Conservation (phyloP, 1,284 basidiomycete genomes). For the Phellinidium pouzarii region DNA sequence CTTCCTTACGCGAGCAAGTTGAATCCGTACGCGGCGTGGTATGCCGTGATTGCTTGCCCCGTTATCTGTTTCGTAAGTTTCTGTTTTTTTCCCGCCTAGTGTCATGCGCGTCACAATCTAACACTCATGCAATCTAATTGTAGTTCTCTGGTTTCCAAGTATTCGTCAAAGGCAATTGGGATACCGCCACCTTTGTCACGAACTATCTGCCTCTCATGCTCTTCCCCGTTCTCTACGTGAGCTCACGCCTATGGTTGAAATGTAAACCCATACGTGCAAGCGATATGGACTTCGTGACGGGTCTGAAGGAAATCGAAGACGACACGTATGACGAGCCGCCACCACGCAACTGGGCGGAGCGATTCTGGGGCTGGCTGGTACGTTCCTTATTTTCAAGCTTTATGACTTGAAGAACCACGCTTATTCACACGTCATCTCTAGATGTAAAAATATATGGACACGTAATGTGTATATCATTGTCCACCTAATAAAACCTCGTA, state of each 20-base stretch:
- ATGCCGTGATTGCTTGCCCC: conserved; percentile 44
- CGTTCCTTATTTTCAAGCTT: conserved; percentile 27
- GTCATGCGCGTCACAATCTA: background rate
- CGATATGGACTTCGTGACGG: conserved; percentile 76
- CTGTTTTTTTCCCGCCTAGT: background rate
- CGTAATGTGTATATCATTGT: too few species aligned
- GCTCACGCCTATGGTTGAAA: conserved; percentile 47
- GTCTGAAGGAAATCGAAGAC: conserved; percentile 68
- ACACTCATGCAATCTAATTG: conserved; percentile 11
- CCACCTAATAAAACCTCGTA: too few species aligned
- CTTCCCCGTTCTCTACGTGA: conserved; percentile 71
- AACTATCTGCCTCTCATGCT: conserved; percentile 73
- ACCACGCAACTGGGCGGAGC: conserved; percentile 60
- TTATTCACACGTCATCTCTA: background rate
- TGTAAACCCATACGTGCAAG: conserved; percentile 38
- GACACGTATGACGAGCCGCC: conserved; percentile 65
- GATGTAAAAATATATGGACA: background rate
- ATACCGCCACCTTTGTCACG: conserved; percentile 58
- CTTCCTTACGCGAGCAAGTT: conserved; percentile 34
- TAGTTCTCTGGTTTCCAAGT: conserved; percentile 72
- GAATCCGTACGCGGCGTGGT: conserved; percentile 38
- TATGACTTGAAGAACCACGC: background rate
- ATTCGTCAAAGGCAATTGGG: conserved; percentile 66
- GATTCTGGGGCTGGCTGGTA: conserved; percentile 70
- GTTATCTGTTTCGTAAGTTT: conserved; percentile 62